Evolutionary conservation across 2,329 filamentous ascomycete genomes (phyloP).

Genomic region (Hypoxylon sp.): DNA sequence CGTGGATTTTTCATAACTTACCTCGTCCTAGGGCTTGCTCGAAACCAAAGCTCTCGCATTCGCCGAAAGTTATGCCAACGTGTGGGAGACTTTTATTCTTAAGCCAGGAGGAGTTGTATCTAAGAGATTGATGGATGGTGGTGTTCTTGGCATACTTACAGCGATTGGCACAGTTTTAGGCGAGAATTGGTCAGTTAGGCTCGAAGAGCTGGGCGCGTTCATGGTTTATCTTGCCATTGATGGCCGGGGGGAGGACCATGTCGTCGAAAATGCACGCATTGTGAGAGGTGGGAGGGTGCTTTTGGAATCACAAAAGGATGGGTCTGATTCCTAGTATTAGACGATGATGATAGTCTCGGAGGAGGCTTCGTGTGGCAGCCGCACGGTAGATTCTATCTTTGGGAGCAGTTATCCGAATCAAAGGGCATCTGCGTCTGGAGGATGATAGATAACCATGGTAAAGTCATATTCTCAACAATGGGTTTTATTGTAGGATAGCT

Average conservation of each 20-base stretch:
- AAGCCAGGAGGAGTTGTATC: constrained; percentile 44
- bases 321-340: constrained; percentile 7
- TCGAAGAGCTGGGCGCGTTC: constrained; percentile 48
- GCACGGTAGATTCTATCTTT: neutral
- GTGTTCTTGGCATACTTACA: neutral
- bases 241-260: constrained; percentile 41
- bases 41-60: constrained; percentile 47
- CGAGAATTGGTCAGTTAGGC: constrained; percentile 44
- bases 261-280: constrained; percentile 46
- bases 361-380: neutral
- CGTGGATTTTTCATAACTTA: neutral
- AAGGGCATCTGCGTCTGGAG: neutral
- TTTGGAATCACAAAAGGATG: constrained; percentile 23
- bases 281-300: constrained; percentile 47
- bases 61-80: constrained; percentile 33
- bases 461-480: neutral
- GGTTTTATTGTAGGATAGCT: neutral
- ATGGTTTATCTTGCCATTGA: constrained; percentile 46
- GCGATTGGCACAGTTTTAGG: constrained; percentile 38
- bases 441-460: neutral
- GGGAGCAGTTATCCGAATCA: neutral
- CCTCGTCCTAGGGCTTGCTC: constrained; percentile 40
- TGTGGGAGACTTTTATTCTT: constrained; percentile 44
- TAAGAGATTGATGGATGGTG: constrained; percentile 12
- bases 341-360: neutral